Conservation (phyloP, 2,329 filamentous ascomycete genomes). For the Xylariaceae sp. region DNA sequence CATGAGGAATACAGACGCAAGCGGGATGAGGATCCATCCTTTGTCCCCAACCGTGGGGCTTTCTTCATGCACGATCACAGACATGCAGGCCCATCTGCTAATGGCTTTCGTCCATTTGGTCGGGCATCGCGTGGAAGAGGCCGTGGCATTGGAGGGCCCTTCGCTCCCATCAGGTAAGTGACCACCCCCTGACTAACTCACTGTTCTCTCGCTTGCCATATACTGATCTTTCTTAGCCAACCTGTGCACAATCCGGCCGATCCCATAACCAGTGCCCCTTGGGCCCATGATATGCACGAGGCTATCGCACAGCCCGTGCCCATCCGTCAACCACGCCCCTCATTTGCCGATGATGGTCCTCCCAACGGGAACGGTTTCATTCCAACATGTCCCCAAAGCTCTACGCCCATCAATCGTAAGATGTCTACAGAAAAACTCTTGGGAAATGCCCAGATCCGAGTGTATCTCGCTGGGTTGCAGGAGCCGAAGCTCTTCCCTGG, state of each 20-base stretch:
- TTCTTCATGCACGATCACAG: constrained; percentile 98
- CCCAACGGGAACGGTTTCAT: constrained; percentile 54
- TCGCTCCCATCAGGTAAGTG: constrained; percentile 62
- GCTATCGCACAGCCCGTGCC: constrained; percentile 47
- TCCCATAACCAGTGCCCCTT: constrained; percentile 67
- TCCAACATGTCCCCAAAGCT: constrained; percentile 54
- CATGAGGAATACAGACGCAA: constrained; percentile 89
- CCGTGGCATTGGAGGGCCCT: constrained; percentile 53
- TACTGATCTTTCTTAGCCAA: constrained; percentile 25
- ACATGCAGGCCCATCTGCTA: constrained; percentile 69
- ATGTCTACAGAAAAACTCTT: constrained; percentile 82
- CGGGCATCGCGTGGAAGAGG: constrained; percentile 62
- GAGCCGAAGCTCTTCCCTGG: constrained; percentile 67
- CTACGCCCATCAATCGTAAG: constrained; percentile 65
- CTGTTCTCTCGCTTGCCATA: constrained; percentile 2
- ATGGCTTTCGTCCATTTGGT: constrained; percentile 70
- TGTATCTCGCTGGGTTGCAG: constrained; percentile 74
- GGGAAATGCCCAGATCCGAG: constrained; percentile 79
- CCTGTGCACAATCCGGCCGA: constrained; percentile 48
- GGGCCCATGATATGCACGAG: constrained; percentile 95
- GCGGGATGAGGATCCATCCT: constrained; percentile 83
- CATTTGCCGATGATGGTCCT: constrained; percentile 44
- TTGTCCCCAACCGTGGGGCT: constrained; percentile 87
- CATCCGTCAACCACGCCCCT: constrained; percentile 40
- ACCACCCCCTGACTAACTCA: constrained; percentile 2